phyloP scores from a whole-genome alignment of 306 rosid species.

The Sicyos edulis region DNA sequence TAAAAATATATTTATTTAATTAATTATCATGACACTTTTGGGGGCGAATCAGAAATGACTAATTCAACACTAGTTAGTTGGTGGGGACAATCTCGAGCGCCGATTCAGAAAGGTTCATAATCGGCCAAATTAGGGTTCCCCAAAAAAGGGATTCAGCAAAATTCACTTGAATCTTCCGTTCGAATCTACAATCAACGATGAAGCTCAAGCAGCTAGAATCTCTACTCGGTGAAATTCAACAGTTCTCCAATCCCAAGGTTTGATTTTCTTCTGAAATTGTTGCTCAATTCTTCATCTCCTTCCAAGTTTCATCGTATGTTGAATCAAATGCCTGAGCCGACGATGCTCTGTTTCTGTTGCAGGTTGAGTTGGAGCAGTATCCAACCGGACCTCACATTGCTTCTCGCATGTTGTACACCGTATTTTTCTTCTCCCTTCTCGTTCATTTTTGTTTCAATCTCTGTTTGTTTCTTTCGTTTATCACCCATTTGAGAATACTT shows the following conservation, averaged over 20 bases:
- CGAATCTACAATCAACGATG: conserved; percentile 31
- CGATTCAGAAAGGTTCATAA: neutral
- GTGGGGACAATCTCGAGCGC: neutral
- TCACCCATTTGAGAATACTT: neutral
- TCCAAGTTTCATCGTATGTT: neutral
- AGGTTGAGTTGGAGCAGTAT: conserved; percentile 85
- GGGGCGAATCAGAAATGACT: neutral
- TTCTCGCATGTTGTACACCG: conserved; percentile 84
- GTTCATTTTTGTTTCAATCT: neutral
- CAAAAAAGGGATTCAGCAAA: conserved; percentile 1
- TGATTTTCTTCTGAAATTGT: conserved; percentile 21
- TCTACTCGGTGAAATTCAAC: conserved; percentile 60
- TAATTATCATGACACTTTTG: too few species aligned
- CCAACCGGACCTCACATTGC: conserved; percentile 97
- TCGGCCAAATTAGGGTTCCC: conserved; percentile 11
- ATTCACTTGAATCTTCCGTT: conserved; percentile 13
- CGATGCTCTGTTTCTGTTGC: conserved; percentile 23
- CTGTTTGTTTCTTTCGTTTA: neutral
- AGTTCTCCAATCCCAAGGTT: conserved; percentile 76
- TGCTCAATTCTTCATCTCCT: neutral
- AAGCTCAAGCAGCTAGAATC: conserved; percentile 89
- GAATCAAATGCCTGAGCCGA: neutral
- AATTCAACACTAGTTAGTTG: neutral
- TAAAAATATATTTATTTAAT: too few species aligned
- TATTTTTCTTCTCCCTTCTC: conserved; percentile 23